Conservation (phyloP, 805 yeast genomes). For the Yarrowia porcina region DNA sequence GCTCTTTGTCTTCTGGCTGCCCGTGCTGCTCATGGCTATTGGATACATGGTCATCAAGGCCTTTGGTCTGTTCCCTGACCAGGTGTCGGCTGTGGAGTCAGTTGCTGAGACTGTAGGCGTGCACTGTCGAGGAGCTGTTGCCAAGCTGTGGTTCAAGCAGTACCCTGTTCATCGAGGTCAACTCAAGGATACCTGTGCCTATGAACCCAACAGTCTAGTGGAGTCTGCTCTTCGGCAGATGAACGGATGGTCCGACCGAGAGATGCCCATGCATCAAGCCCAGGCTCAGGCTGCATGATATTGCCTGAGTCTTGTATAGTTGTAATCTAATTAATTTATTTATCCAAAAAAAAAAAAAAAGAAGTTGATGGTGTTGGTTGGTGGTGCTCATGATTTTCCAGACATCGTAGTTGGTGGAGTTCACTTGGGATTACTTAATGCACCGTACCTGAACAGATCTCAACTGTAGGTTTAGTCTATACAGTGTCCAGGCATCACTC, state of each 20-base stretch:
- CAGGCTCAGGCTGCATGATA: slow-evolving; percentile 13
- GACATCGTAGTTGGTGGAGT: too few species aligned
- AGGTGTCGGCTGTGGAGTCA: background rate
- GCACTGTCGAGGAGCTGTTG: slow-evolving; percentile 12
- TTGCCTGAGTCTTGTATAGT: background rate
- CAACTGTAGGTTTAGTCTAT: background rate
- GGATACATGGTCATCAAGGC: slow-evolving; percentile 43
- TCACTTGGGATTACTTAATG: too few species aligned
- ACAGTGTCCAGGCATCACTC: background rate
- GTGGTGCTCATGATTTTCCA: too few species aligned
- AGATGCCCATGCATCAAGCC: background rate
- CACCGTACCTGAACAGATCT: too few species aligned
- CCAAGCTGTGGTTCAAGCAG: slow-evolving; percentile 21
- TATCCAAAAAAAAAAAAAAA: too few species aligned
- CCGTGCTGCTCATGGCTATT: slow-evolving; percentile 49
- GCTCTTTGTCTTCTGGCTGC: slow-evolving; percentile 89
- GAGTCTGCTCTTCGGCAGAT: slow-evolving; percentile 13
- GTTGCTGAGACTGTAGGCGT: slow-evolving; percentile 12
- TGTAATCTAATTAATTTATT: slow-evolving; percentile 9
- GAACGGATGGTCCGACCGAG: slow-evolving; percentile 22
- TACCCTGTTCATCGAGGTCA: slow-evolving; percentile 3
- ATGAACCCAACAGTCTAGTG: slow-evolving; percentile 3
- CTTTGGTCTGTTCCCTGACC: slow-evolving; percentile 47
- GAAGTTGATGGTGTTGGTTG: too few species aligned
- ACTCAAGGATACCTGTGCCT: slow-evolving; percentile 6